Evolutionary conservation across 495 filamentous ascomycete genomes (phyloP).

Genomic region (Margaritispora aquatica): DNA sequence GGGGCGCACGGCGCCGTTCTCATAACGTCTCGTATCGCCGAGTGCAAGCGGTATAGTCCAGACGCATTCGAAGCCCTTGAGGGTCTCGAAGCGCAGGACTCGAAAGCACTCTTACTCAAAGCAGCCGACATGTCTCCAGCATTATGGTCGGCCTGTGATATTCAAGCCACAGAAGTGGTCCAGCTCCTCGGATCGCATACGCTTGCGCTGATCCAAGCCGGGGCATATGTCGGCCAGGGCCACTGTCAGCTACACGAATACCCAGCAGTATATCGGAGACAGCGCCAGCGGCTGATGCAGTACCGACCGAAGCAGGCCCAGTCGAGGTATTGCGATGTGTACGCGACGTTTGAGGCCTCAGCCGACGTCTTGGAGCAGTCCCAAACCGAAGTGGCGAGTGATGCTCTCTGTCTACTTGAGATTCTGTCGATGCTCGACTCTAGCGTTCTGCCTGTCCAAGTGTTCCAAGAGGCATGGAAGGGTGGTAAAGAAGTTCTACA

Average conservation of each 20-base stretch:
- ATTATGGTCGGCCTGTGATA: no score
- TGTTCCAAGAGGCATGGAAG: conserved; percentile 22
- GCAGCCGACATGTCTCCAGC: no score
- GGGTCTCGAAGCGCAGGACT: no score
- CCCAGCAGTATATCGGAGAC: conserved; percentile 22
- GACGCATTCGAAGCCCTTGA: no score
- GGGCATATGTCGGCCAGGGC: conserved; percentile 23
- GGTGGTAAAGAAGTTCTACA: conserved; percentile 10
- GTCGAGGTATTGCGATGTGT: conserved; percentile 24
- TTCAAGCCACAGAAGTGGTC: conserved; percentile 33
- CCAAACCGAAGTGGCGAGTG: conserved; percentile 18
- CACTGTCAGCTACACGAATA: conserved; percentile 25
- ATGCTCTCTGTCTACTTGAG: conserved; percentile 34
- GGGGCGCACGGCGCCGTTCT: conserved; percentile 30
- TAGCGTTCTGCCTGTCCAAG: conserved; percentile 30
- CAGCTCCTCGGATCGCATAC: conserved; percentile 29
- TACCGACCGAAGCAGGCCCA: conserved; percentile 13
- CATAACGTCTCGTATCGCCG: no score
- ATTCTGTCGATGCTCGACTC: conserved; percentile 35
- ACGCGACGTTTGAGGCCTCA: conserved; percentile 17
- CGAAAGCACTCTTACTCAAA: no score
- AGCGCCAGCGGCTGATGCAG: conserved; percentile 17
- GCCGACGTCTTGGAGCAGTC: conserved; percentile 22
- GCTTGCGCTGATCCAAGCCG: conserved; percentile 35
- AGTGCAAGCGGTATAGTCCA: no score